phyloP scores from a whole-genome alignment of 2,329 filamentous ascomycete species.

The Colletotrichum camelliae region DNA sequence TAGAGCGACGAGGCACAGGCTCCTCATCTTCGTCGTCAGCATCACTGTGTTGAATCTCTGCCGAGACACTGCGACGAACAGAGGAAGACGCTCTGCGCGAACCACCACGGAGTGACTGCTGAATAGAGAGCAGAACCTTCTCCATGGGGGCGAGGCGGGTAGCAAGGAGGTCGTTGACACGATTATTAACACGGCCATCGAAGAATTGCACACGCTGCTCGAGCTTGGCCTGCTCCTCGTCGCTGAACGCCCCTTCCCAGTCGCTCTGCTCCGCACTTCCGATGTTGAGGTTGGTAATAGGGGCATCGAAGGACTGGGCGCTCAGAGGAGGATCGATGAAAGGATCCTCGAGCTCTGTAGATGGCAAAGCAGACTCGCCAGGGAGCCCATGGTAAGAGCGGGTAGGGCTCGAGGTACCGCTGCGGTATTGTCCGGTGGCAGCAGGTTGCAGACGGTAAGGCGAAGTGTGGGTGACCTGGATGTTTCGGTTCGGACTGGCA shows the following conservation, averaged over 20 bases:
- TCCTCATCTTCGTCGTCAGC: slow-evolving; percentile 94
- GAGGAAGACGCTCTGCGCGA: slow-evolving; percentile 60
- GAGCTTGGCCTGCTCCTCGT: slow-evolving; percentile 83
- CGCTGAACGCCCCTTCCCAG: slow-evolving; percentile 88
- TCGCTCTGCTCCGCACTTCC: slow-evolving; percentile 78
- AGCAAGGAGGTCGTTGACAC: slow-evolving; percentile 80
- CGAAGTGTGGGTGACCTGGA: slow-evolving; percentile 50
- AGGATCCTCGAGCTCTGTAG: slow-evolving; percentile 66
- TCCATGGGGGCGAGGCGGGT: slow-evolving; percentile 82
- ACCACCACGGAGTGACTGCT: slow-evolving; percentile 68
- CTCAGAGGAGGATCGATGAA: slow-evolving; percentile 59
- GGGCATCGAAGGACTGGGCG: slow-evolving; percentile 56
- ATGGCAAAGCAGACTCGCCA: slow-evolving; percentile 53
- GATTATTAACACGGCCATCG: slow-evolving; percentile 84
- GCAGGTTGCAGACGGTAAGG: slow-evolving; percentile 59
- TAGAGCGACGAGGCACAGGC: slow-evolving; percentile 66
- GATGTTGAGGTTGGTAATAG: slow-evolving; percentile 68
- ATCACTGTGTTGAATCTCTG: slow-evolving; percentile 80
- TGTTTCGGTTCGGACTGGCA: slow-evolving; percentile 42
- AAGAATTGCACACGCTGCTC: slow-evolving; percentile 86
- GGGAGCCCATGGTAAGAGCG: slow-evolving; percentile 55
- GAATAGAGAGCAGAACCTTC: slow-evolving; percentile 77
- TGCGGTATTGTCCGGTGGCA: slow-evolving; percentile 56
- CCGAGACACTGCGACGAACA: slow-evolving; percentile 68
- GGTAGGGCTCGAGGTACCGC: slow-evolving; percentile 77